Evolutionary conservation across 805 yeast genomes (phyloP).

Genomic region (Suhomyces tanzawaensis): DNA sequence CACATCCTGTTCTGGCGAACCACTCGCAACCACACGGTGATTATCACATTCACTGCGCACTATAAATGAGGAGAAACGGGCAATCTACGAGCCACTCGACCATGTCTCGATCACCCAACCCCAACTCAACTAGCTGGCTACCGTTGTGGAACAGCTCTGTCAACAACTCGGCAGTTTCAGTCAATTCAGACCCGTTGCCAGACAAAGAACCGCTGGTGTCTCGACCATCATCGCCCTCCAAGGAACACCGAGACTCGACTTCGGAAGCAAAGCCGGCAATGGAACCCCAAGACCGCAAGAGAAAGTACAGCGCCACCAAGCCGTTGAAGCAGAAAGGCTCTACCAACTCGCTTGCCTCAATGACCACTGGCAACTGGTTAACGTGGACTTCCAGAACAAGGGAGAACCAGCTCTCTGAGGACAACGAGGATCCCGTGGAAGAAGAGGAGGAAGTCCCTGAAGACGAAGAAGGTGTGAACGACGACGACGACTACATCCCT

Average conservation of each 20-base stretch:
- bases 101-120: neutral
- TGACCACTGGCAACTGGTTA: constrained; percentile 28
- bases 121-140: neutral
- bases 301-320: constrained; percentile 1
- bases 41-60: constrained; percentile 3
- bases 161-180: neutral
- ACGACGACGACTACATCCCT: constrained; percentile 19
- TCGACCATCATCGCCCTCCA: neutral
- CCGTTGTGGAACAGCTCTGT: neutral
- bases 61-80: neutral
- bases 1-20: too few relatives aligned
- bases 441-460: constrained; percentile 12
- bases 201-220: too few relatives aligned
- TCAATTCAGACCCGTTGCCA: neutral
- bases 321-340: constrained; percentile 18
- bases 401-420: constrained; percentile 11
- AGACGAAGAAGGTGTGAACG: constrained; percentile 12
- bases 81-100: neutral
- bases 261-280: neutral
- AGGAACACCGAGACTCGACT: too few relatives aligned
- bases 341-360: constrained; percentile 22
- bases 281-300: neutral
- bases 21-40: too few relatives aligned
- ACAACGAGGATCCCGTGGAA: constrained; percentile 13
- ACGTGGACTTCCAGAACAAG: constrained; percentile 19